Evolutionary conservation across 1,284 basidiomycete genomes (phyloP).

Genomic region (Coniferiporia sulphurascens): DNA sequence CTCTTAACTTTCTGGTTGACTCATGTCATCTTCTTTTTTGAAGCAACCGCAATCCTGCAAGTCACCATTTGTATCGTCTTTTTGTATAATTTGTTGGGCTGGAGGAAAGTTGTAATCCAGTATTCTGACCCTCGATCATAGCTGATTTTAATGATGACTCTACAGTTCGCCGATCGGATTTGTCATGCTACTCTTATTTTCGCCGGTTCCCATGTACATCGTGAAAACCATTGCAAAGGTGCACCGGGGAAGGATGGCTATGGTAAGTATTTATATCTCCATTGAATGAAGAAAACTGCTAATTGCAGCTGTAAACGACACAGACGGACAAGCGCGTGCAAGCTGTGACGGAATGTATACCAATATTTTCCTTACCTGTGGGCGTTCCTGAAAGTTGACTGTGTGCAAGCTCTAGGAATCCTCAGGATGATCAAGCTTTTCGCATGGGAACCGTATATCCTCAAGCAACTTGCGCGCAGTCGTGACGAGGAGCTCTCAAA

Average conservation of each 20-base stretch:
- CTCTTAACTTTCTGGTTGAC: constrained; percentile 9
- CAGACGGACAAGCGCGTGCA: constrained; percentile 47
- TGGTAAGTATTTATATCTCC: not conserved
- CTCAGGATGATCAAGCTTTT: constrained; percentile 19
- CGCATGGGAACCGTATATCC: constrained; percentile 36
- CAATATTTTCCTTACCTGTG: constrained; percentile 4
- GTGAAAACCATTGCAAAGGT: constrained; percentile 18
- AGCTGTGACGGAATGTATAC: constrained; percentile 41
- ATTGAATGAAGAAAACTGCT: not conserved
- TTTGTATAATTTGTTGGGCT: constrained; percentile 29
- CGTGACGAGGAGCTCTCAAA: constrained; percentile 35
- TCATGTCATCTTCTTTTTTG: constrained; percentile 23
- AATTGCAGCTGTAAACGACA: not conserved
- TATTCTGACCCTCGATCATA: not conserved
- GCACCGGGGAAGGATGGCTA: constrained; percentile 21
- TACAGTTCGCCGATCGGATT: constrained; percentile 33
- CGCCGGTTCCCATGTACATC: constrained; percentile 29
- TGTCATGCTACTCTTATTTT: constrained; percentile 23
- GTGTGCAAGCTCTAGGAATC: constrained; percentile 34
- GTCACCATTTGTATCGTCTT: constrained; percentile 28
- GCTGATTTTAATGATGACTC: not conserved
- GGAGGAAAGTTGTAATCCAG: constrained; percentile 10
- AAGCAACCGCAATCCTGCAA: constrained; percentile 23
- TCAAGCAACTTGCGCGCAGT: constrained; percentile 31
- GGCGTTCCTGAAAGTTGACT: not conserved